Percentiles rank a stretch among this genome's conserved stretches.
Evolutionary conservation across 768 basidiomycete genomes (phyloP).

Genomic region (Trametes punicea): DNA sequence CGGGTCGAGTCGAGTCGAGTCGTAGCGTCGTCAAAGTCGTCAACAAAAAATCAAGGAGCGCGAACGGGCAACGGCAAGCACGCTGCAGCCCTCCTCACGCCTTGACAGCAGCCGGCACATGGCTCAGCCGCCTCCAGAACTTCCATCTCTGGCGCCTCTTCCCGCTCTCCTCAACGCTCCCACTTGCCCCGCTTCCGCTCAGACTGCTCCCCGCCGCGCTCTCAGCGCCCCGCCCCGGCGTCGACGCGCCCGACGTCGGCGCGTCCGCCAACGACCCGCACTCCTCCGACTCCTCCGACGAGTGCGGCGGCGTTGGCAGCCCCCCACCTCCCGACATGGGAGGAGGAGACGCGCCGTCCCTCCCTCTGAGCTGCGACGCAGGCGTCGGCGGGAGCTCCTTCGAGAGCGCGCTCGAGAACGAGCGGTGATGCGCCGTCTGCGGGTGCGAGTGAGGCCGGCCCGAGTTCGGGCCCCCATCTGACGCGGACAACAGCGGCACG

Average conservation of each 20-base stretch:
- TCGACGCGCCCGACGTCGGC: background rate
- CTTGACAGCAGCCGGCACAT: slow-evolving; percentile 4
- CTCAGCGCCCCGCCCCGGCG: background rate
- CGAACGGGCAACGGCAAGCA: background rate
- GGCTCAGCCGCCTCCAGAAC: slow-evolving; percentile 15
- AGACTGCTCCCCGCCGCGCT: background rate
- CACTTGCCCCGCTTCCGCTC: background rate
- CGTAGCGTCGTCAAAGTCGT: background rate
- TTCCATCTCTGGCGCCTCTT: slow-evolving; percentile 3
- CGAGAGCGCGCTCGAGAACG: background rate
- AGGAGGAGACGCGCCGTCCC: too few relatives aligned
- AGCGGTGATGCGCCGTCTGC: background rate
- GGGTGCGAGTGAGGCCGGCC: background rate
- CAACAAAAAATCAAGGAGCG: background rate
- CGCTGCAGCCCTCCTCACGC: slow-evolving; percentile 6
- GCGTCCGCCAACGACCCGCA: background rate
- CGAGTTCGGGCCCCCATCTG: background rate
- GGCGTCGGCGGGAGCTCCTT: background rate
- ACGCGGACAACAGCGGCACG: background rate
- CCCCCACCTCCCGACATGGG: too few relatives aligned
- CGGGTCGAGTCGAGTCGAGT: background rate
- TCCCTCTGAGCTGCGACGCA: too few relatives aligned
- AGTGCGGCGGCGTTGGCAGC: slow-evolving; percentile 32
- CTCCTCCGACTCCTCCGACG: slow-evolving; percentile 24
- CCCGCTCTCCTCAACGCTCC: background rate